Conservation (phyloP, 2,329 filamentous ascomycete species). For the Didymella sp. region DNA sequence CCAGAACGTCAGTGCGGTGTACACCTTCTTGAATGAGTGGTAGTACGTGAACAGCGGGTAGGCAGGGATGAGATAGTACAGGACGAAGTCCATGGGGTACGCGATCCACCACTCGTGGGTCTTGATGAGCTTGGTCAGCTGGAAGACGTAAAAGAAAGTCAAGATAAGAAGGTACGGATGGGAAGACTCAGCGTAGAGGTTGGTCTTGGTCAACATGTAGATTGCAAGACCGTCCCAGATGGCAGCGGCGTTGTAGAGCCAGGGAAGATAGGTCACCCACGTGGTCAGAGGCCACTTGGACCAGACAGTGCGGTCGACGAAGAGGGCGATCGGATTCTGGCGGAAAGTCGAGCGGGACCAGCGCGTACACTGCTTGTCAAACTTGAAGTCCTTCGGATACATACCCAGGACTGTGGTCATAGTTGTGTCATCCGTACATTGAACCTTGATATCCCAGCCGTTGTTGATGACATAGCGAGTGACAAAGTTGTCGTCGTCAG, state of each 20-base stretch:
- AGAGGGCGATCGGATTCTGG: slow-evolving; percentile 32
- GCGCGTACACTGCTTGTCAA: slow-evolving; percentile 30
- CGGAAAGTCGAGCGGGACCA: slow-evolving; percentile 38
- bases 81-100: slow-evolving; percentile 27
- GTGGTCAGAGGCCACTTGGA: slow-evolving; percentile 32
- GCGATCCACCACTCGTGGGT: slow-evolving; percentile 31
- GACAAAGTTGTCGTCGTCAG: slow-evolving; percentile 55
- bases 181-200: slow-evolving; percentile 13
- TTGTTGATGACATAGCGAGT: slow-evolving; percentile 59
- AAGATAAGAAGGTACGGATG: slow-evolving; percentile 4
- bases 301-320: slow-evolving; percentile 33
- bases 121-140: slow-evolving; percentile 33
- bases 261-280: slow-evolving; percentile 35
- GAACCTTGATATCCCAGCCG: slow-evolving; percentile 60
- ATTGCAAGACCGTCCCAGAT: slow-evolving; percentile 31
- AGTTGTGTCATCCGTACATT: slow-evolving; percentile 57
- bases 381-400: slow-evolving; percentile 21
- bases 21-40: slow-evolving; percentile 30
- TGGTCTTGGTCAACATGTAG: slow-evolving; percentile 15
- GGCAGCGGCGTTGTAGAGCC: slow-evolving; percentile 36
- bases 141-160: slow-evolving; percentile 21
- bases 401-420: slow-evolving; percentile 58
- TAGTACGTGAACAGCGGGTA: slow-evolving; percentile 28
- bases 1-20: slow-evolving; percentile 24
- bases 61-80: slow-evolving; percentile 30